These are phyloP conservation scores for Ceratobasidium sp. DNA, from an alignment of 1,284 basidiomycete genomes.

Conservation along the genomic window DNA sequence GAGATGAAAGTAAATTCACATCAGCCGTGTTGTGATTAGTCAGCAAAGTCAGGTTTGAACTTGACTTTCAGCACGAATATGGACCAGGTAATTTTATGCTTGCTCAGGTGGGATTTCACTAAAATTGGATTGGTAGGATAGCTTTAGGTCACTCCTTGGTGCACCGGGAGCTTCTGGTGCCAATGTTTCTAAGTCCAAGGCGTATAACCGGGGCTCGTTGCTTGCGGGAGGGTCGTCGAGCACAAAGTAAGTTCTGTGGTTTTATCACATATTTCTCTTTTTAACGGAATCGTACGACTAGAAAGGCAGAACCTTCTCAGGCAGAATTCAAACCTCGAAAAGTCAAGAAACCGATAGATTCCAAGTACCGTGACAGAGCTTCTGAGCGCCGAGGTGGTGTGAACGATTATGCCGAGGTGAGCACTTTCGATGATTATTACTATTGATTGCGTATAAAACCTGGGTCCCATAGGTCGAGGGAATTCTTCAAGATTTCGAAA, in stretches of 20 bases:
- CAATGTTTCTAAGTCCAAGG: constrained; percentile 27
- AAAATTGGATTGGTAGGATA: constrained; percentile 1
- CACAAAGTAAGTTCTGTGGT: constrained; percentile 13
- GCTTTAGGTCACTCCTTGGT: constrained; percentile 29
- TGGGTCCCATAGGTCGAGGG: constrained; percentile 75
- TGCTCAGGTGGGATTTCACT: background rate
- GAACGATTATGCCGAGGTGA: constrained; percentile 77
- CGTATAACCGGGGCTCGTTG: constrained; percentile 43
- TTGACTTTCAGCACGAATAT: constrained; percentile 9
- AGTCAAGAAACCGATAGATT: constrained; percentile 69
- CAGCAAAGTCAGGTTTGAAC: too few relatives aligned
- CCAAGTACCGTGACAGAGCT: constrained; percentile 77
- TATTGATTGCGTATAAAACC: background rate
- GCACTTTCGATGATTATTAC: constrained; percentile 47
- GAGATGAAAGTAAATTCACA: too few relatives aligned
- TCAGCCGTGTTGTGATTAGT: too few relatives aligned
- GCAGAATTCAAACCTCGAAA: constrained; percentile 82
- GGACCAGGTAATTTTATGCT: constrained; percentile 23
- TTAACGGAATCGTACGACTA: background rate
- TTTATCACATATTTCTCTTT: background rate
- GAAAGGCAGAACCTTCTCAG: constrained; percentile 54
- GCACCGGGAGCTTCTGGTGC: constrained; percentile 18
- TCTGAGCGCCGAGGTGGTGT: constrained; percentile 74
- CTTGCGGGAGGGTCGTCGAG: constrained; percentile 20
- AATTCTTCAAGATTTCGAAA: constrained; percentile 83